phyloP scores from a whole-genome alignment of 108 stramenopile genomes.

The Fragilariopsis cylindrus region DNA sequence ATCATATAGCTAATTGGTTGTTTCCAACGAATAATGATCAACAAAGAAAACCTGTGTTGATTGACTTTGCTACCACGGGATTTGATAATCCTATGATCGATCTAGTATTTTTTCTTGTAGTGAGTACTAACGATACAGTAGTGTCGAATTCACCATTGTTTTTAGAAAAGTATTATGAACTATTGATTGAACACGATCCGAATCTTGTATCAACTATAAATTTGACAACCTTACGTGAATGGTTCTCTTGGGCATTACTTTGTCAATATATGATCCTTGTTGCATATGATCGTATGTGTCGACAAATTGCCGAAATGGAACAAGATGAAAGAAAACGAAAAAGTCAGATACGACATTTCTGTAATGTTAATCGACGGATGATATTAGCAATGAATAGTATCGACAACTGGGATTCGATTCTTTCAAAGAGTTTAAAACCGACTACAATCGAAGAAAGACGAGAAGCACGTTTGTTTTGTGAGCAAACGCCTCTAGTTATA shows the following conservation, averaged over 20 bases:
- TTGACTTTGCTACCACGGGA: conserved; percentile 51
- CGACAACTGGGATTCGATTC: conserved; percentile 15
- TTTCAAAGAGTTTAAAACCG: neutral
- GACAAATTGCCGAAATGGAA: conserved; percentile 21
- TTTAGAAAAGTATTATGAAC: conserved; percentile 10
- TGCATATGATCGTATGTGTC: conserved; percentile 39
- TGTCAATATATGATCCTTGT: conserved; percentile 46
- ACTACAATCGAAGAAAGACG: conserved; percentile 8
- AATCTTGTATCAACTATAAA: conserved; percentile 9
- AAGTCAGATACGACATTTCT: conserved; percentile 18
- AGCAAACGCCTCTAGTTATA: conserved; percentile 9
- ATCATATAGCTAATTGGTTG: conserved; percentile 31
- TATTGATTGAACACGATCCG: conserved; percentile 13
- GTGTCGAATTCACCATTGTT: conserved; percentile 7
- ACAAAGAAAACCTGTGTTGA: conserved; percentile 25
- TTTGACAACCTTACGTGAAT: conserved; percentile 23
- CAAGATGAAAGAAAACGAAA: conserved; percentile 4
- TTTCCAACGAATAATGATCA: conserved; percentile 23
- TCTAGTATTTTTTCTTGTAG: conserved; percentile 51
- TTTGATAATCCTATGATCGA: conserved; percentile 49
- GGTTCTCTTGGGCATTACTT: conserved; percentile 37
- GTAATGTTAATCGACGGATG: conserved; percentile 26
- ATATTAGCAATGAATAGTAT: conserved; percentile 12
- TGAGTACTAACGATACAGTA: conserved; percentile 25
- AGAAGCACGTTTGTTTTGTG: conserved; percentile 16